Evolutionary conservation across 225 moss, liverwort and hornwort species (phyloP), one percentile per base, ranked within the genome.

Genomic region (Takakia lepidozioides): DNA sequence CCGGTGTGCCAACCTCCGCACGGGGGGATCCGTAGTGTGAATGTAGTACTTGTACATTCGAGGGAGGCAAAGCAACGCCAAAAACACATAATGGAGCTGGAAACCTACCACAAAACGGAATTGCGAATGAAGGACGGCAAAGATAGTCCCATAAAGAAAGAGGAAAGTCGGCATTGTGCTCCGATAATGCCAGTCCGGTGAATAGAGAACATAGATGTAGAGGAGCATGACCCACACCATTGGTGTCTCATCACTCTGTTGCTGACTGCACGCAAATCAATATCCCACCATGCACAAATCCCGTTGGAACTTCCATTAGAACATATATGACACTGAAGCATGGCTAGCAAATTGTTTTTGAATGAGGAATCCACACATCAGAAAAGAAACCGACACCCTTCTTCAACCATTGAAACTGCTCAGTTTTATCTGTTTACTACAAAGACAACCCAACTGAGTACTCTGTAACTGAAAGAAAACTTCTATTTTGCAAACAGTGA

Each of bases 221-320:
- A 93, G 76, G 26, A 93, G 93, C 93, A 93, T 89, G 54, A 89
- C 83, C 93, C 93, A 93, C 29, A 93, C 93, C 93, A 93, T 89
- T 19, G 93, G 93, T 26, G 93, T 89, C 67, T 93, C 93, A 60
- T 93, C 93, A 57, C 89, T 82, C 64, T 93, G 93, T 72, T 93
- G 93, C 56, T 89, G 93, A 52, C 93, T 93, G 78, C 69, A 64
- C 48, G n/a, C n/a, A n/a, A n/a, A n/a, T n/a, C n/a, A n/a, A n/a
- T n/a, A n/a, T n/a, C n/a, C n/a, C n/a, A n/a, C n/a, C n/a, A n/a
- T n/a, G n/a, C n/a, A n/a, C n/a, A n/a, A n/a, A n/a, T n/a, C n/a
- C n/a, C n/a, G n/a, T n/a, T n/a, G n/a, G n/a, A n/a, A n/a, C n/a
- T n/a, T n/a, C n/a, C n/a, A n/a, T n/a, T n/a, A n/a, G n/a, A n/a